A percentile compares a stretch with the other conserved stretches of the same genome.
These are phyloP conservation scores for Phylloporus rhodoxanthus DNA, from an alignment of 768 basidiomycete species.

Conservation along the genomic window DNA sequence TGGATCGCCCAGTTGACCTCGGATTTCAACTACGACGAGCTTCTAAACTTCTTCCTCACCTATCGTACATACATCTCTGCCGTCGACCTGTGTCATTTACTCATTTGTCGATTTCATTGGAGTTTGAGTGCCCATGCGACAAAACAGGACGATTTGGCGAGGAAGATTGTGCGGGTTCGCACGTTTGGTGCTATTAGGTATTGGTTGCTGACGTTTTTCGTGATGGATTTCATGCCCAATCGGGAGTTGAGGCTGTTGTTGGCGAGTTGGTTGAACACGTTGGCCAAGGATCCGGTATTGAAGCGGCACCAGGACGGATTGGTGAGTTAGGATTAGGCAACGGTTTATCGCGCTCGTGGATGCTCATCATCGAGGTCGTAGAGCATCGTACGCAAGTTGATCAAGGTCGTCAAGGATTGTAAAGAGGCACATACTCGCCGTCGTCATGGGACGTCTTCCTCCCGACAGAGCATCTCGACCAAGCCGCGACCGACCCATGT, in stretches of 20 bases:
- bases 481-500: conserved; percentile 40
- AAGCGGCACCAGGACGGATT: conserved; percentile 61
- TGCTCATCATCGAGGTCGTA: conserved; percentile 25
- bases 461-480: conserved; percentile 29
- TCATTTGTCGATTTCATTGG: conserved; percentile 90
- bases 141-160: conserved; percentile 59
- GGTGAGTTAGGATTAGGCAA: conserved; percentile 48
- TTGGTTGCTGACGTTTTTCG: conserved; percentile 88
- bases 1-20: conserved; percentile 91
- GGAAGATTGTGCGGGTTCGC: conserved; percentile 76
- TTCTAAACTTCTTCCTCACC: conserved; percentile 87
- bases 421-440: conserved; percentile 57
- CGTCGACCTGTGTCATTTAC: conserved; percentile 71
- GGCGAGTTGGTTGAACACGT: conserved; percentile 76
- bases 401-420: conserved; percentile 79
- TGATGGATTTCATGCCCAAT: conserved; percentile 80
- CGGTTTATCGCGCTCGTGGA: background rate
- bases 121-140: conserved; percentile 41
- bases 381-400: conserved; percentile 77
- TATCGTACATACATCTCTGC: conserved; percentile 82
- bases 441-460: conserved; percentile 25
- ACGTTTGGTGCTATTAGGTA: conserved; percentile 88
- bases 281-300: conserved; percentile 66
- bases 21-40: conserved; percentile 79
- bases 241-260: conserved; percentile 67